Evolutionary conservation across 2,329 filamentous ascomycete genomes (phyloP).

Genomic region (Neonectria neomacrospora): DNA sequence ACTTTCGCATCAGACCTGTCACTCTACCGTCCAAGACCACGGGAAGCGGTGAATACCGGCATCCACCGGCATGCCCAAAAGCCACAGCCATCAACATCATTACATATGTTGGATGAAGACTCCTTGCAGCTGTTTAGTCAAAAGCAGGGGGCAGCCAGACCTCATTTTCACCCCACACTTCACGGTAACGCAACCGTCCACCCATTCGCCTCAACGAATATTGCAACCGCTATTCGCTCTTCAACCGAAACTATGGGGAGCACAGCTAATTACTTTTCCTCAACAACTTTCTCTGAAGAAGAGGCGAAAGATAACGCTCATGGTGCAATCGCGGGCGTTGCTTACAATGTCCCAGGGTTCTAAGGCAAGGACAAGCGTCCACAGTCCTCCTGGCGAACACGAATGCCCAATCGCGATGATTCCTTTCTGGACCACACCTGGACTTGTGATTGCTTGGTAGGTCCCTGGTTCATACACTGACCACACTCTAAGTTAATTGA

Average conservation of each 20-base stretch:
- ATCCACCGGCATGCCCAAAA: constrained; percentile 12
- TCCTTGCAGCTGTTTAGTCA: constrained; percentile 35
- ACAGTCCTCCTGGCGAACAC: too few species aligned
- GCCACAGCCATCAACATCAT: background rate
- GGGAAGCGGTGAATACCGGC: constrained; percentile 32
- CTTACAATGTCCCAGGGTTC: too few species aligned
- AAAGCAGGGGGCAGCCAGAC: constrained; percentile 37
- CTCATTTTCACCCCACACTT: constrained; percentile 39
- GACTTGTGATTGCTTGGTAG: background rate
- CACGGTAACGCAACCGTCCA: constrained; percentile 33
- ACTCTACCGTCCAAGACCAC: constrained; percentile 7
- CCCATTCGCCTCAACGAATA: constrained; percentile 17
- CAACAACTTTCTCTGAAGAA: too few species aligned
- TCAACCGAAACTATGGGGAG: background rate
- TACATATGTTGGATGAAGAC: constrained; percentile 26
- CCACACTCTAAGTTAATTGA: constrained; percentile 9
- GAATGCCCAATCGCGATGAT: background rate
- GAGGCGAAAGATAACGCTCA: background rate
- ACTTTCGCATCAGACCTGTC: constrained; percentile 29
- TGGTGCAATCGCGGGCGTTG: background rate
- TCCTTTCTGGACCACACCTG: background rate
- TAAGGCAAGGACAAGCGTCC: background rate
- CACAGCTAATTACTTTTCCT: background rate
- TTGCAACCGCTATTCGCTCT: background rate
- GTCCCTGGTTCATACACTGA: constrained; percentile 7